Conservation (phyloP, 2,329 filamentous ascomycete species). For the Beauveria asiatica region DNA sequence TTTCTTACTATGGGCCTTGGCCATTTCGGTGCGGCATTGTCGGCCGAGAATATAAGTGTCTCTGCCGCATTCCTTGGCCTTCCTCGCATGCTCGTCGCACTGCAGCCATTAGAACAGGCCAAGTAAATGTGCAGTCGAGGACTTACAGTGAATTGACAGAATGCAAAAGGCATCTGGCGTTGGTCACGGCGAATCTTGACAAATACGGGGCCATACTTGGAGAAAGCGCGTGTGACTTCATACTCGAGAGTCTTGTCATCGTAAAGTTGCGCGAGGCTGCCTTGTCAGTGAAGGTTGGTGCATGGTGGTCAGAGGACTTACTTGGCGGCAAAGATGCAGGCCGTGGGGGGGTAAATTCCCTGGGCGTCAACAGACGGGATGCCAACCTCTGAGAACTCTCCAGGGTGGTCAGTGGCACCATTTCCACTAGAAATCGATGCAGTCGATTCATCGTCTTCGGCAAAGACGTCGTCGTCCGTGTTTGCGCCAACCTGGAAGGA, state of each 20-base stretch:
- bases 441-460: not conserved
- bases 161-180: slow-evolving; percentile 53
- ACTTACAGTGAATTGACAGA: slow-evolving; percentile 54
- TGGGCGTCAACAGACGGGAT: slow-evolving; percentile 27
- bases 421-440: not conserved
- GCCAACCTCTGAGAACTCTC: not conserved
- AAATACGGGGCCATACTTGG: slow-evolving; percentile 46
- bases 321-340: slow-evolving; percentile 60
- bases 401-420: not conserved
- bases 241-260: slow-evolving; percentile 43
- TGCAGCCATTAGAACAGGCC: slow-evolving; percentile 17
- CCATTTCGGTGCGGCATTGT: slow-evolving; percentile 50
- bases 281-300: slow-evolving; percentile 11
- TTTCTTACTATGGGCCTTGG: slow-evolving; percentile 47
- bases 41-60: slow-evolving; percentile 45
- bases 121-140: not conserved
- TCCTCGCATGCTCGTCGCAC: slow-evolving; percentile 39
- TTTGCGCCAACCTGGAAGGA: slow-evolving; percentile 11
- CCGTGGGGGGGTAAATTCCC: slow-evolving; percentile 41
- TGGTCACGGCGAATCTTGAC: slow-evolving; percentile 55
- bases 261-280: slow-evolving; percentile 42
- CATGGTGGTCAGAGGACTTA: slow-evolving; percentile 28
- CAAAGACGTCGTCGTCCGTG: slow-evolving; percentile 12
- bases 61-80: slow-evolving; percentile 38
- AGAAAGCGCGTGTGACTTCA: slow-evolving; percentile 45